These are phyloP conservation scores for Picea glauca DNA, from an alignment of 75 land plant genomes.

Conservation along the genomic window DNA sequence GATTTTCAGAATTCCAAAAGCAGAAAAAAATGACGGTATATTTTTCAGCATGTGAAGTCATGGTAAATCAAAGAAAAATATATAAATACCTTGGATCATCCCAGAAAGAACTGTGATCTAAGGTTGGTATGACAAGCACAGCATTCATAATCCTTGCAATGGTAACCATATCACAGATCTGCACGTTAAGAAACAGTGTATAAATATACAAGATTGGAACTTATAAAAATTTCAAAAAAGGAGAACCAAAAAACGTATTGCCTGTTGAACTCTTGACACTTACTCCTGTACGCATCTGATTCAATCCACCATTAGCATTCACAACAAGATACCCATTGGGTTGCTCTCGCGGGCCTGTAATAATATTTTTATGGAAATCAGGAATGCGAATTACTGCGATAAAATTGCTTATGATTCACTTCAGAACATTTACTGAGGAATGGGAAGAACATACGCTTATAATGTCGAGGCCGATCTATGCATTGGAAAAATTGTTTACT, in stretches of 20 bases:
- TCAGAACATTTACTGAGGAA: background rate
- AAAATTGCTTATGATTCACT: background rate
- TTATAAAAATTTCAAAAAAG: background rate
- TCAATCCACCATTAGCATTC: conserved; percentile 30
- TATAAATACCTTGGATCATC: conserved; percentile 22
- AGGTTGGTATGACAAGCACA: conserved; percentile 27
- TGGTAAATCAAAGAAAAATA: background rate
- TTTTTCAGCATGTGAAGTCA: too few species aligned
- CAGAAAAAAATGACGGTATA: background rate
- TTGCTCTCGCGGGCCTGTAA: background rate
- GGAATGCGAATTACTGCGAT: background rate
- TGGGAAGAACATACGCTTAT: background rate
- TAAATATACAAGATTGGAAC: too few species aligned
- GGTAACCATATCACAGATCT: conserved; percentile 27
- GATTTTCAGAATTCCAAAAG: background rate
- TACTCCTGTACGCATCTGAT: conserved; percentile 36
- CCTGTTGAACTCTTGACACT: background rate
- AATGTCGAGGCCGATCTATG: background rate
- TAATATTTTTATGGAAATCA: background rate
- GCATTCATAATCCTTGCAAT: conserved; percentile 41
- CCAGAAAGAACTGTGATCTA: conserved; percentile 35
- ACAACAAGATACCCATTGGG: conserved; percentile 25
- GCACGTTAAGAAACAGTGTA: background rate
- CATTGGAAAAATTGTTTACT: background rate
- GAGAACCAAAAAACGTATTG: background rate